phyloP scores from a whole-genome alignment of 2,329 filamentous ascomycete genomes.

The Ophiosphaerella korrae region DNA sequence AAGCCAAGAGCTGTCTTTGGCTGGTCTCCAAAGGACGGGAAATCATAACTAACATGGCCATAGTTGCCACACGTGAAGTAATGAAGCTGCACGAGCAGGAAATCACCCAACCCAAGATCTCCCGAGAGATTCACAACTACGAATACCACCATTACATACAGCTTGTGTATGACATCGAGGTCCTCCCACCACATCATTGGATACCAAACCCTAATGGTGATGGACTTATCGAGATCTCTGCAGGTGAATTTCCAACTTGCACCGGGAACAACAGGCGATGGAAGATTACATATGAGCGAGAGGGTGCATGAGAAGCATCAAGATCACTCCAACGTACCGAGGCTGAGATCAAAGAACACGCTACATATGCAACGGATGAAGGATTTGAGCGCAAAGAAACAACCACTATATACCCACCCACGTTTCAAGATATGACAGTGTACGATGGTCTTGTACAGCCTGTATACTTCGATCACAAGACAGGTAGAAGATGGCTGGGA shows the following conservation, averaged over 20 bases:
- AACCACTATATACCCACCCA: conserved; percentile 54
- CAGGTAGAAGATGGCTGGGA: conserved; percentile 30
- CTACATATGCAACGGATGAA: conserved; percentile 45
- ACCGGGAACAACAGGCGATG: conserved; percentile 36
- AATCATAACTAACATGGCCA: conserved; percentile 12
- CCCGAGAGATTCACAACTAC: conserved; percentile 61
- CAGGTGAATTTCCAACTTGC: conserved; percentile 46
- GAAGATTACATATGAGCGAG: conserved; percentile 32
- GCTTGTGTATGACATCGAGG: conserved; percentile 59
- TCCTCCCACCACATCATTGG: conserved; percentile 60
- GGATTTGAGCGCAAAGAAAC: conserved; percentile 51
- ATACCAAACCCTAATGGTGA: conserved; percentile 44
- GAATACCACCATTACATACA: conserved; percentile 58
- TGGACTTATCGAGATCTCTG: conserved; percentile 53
- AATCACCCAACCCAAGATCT: conserved; percentile 54
- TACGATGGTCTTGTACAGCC: conserved; percentile 35
- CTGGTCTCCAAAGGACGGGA: neutral
- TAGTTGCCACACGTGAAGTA: conserved; percentile 58
- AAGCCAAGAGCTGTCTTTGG: conserved; percentile 8
- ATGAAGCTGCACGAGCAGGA: conserved; percentile 53
- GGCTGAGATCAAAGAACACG: conserved; percentile 49
- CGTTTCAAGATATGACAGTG: conserved; percentile 41
- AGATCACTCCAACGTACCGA: conserved; percentile 28
- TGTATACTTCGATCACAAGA: conserved; percentile 39
- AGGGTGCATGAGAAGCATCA: conserved; percentile 5